Evolutionary conservation across 176 grass and related monocot genomes (phyloP).

Genomic region (Musa troglodytarum): DNA sequence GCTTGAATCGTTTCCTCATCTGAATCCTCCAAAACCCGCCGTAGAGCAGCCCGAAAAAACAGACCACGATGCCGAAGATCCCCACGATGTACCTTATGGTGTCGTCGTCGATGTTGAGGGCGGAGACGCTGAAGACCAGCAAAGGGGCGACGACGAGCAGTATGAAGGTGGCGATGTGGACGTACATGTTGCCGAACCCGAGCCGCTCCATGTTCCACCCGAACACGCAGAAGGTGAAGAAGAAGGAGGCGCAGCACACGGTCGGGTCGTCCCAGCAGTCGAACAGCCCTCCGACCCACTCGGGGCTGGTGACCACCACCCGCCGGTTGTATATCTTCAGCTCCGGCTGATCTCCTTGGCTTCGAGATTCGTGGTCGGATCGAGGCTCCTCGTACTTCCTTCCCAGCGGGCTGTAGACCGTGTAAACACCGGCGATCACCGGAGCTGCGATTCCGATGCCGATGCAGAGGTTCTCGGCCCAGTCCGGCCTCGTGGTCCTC

Average conservation of each 20-base stretch:
- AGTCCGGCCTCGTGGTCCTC: constrained; percentile 38
- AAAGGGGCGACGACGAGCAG: constrained; percentile 58
- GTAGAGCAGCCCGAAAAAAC: constrained; percentile 66
- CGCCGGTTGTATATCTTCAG: constrained; percentile 53
- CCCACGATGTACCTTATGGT: constrained; percentile 38
- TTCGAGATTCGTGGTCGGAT: constrained; percentile 8
- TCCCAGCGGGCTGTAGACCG: constrained; percentile 44
- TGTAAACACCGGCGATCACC: constrained; percentile 47
- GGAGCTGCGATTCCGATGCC: constrained; percentile 49
- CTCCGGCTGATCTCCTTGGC: constrained; percentile 22
- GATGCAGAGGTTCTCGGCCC: constrained; percentile 67
- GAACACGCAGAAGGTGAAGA: constrained; percentile 79
- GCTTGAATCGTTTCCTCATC: constrained; percentile 86
- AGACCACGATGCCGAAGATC: constrained; percentile 37
- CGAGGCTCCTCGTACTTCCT: constrained; percentile 22
- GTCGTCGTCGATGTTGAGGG: constrained; percentile 58
- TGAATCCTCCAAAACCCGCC: constrained; percentile 83
- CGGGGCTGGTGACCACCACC: constrained; percentile 61
- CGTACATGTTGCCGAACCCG: constrained; percentile 98
- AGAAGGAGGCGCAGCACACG: constrained; percentile 49
- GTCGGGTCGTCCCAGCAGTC: constrained; percentile 86
- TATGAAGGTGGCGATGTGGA: constrained; percentile 75
- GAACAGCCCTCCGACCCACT: constrained; percentile 76
- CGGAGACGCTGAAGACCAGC: constrained; percentile 62
- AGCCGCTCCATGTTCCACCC: constrained; percentile 98